Percentiles rank a stretch among this genome's conserved stretches.
These are phyloP conservation scores for Senecio squalidus DNA, from an alignment of 140 eudicot species.

Conservation along the genomic window DNA sequence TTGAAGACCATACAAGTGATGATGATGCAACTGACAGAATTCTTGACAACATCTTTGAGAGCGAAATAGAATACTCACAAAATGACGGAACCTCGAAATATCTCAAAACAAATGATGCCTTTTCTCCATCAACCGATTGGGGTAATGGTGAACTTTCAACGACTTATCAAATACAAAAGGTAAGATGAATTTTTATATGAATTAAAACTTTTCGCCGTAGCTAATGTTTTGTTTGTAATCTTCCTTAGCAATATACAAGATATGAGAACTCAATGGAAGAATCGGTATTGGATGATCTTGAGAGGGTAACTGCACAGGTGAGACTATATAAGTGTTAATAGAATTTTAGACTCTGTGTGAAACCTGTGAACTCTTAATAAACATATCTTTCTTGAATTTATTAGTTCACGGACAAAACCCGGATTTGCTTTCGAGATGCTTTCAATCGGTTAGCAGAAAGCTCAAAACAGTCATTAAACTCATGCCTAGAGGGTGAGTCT, in stretches of 20 bases:
- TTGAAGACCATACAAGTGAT: constrained; percentile 43
- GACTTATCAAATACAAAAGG: constrained; percentile 28
- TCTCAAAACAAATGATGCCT: constrained; percentile 30
- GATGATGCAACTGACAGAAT: constrained; percentile 16
- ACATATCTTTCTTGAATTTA: not conserved
- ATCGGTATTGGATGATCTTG: constrained; percentile 50
- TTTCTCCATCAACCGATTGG: constrained; percentile 31
- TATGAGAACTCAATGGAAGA: constrained; percentile 45
- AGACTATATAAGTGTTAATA: constrained; percentile 1
- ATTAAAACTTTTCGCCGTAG: not conserved
- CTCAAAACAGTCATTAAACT: constrained; percentile 34
- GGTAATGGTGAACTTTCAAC: constrained; percentile 29
- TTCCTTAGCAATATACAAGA: constrained; percentile 21
- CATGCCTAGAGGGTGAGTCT: constrained; percentile 28
- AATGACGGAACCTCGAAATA: constrained; percentile 31
- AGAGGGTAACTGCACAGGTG: constrained; percentile 54
- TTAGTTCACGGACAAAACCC: constrained; percentile 51
- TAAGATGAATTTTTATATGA: constrained; percentile 20
- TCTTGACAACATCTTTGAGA: constrained; percentile 19
- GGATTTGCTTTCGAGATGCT: constrained; percentile 75
- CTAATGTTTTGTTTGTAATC: constrained; percentile 14
- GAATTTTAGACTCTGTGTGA: not conserved
- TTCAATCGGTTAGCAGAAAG: constrained; percentile 72
- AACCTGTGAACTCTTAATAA: no score
- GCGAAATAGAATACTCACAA: constrained; percentile 11